Base-by-base conservation (phyloP, 176 grass and related monocot genomes). In the Juncus inflexus region DNA sequence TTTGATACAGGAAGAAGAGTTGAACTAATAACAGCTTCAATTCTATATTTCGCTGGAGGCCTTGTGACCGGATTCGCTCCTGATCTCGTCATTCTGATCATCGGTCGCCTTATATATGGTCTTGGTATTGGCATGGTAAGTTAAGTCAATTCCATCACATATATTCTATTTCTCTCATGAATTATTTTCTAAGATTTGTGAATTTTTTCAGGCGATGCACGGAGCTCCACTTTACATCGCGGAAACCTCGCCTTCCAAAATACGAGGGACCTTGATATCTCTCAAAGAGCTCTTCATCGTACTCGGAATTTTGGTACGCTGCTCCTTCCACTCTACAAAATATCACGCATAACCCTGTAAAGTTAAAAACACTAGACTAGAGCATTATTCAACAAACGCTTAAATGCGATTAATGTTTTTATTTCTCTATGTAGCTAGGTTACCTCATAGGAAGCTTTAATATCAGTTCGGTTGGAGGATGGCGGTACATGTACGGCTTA, bases 251-350 rank as follows among this genome's bases (percentile, higher is more conserved):
- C 88, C 94, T 64, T 70, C 94, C 14, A 66, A 89, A 73, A 84
- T 97, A 86, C 94, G 94, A 77, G 94, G 94, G 62, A 97, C 94
- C 73, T 71, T 97, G 58, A 97, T 97, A 73, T 91, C 94, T 66
- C 84, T 89, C 39, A 97, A 97, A 79, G 94, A 97, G 77, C 78
- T 91, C 59, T 89, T 97, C 77, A 91, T 97, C 67, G 94, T 97
- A 59, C 81, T 86, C 76, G 94, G 94, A 70, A 97, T 97, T 77
- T 53, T 97, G 92, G 92, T 97, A 83, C 61, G 9, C 43, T 47
- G 63, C 35, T 63, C 6, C n/a, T 15, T 54, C 61, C 39, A 40
- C 12, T 63, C 4, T 47, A 47, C 43, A 28, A 28, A 28, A 28
- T 28, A 28, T 28, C 19, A 28, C 1, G 19, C 19, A 28, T 28